Evolutionary conservation across 192 early-diverging fungal genomes (phyloP).

Genomic region (Neocallimastix lanati): DNA sequence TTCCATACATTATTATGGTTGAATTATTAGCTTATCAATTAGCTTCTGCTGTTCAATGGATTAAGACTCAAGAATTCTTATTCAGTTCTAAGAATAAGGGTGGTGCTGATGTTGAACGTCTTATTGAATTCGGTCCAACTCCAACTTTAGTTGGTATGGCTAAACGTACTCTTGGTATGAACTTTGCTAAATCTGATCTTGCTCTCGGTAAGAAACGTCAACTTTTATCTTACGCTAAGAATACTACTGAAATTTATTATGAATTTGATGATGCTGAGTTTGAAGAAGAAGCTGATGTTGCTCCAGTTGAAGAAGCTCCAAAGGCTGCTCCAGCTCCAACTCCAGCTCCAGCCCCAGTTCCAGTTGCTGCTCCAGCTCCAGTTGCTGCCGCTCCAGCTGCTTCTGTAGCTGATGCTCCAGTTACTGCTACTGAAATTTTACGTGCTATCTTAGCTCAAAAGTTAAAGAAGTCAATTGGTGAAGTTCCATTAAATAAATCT

Average conservation of each 20-base stretch:
- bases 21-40: constrained; percentile 87
- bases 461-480: constrained; percentile 61
- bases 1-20: constrained; percentile 65
- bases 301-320: constrained; percentile 17
- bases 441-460: constrained; percentile 74
- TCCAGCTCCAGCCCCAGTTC: constrained; percentile 6
- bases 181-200: constrained; percentile 87
- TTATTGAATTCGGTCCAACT: constrained; percentile 79
- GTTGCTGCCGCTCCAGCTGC: constrained; percentile 37
- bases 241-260: constrained; percentile 87
- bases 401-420: constrained; percentile 46
- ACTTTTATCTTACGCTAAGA: constrained; percentile 74
- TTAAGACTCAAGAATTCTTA: constrained; percentile 73
- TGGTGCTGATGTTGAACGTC: constrained; percentile 56
- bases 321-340: constrained; percentile 29
- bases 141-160: constrained; percentile 89
- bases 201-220: constrained; percentile 76
- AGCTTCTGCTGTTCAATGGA: constrained; percentile 85
- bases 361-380: constrained; percentile 22
- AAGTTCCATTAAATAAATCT: constrained; percentile 55
- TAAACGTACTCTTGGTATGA: constrained; percentile 78
- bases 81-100: constrained; percentile 18
- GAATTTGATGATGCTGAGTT: constrained; percentile 56
- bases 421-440: constrained; percentile 68
- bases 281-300: constrained; percentile 23